Base-by-base conservation (phyloP, 495 filamentous ascomycete species). In the Amniculicola lignicola region DNA sequence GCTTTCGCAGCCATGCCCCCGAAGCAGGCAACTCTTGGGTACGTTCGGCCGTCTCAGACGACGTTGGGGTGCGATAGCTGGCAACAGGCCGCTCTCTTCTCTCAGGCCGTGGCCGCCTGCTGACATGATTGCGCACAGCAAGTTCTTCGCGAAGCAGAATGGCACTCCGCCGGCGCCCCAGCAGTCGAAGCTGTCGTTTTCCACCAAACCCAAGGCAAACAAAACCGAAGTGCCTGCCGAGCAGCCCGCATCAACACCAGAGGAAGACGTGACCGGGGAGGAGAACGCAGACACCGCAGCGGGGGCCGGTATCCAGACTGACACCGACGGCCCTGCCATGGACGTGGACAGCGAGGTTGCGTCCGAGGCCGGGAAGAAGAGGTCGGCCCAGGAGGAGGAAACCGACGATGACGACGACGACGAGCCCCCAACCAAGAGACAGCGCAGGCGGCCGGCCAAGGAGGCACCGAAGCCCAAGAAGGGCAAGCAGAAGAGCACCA, bases 11-110 rank as follows among this genome's bases (percentile, higher is more conserved):
- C 48, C 36, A 69, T 69, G 68, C 42, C 66, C 12, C 65, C 66
- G 12, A 95, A 90, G 68, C 92, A 97, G 77, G 82, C 87, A 64
- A 96, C 90, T 33, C 71, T 97, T 67, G 89, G 89, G 92, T 97
- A 96, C 76, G 92, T 94, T 39, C 84, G 79, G 69, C 76, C 84
- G 51, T 77, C 81, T 47, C 90, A 96, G 74, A 79, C 81, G 63
- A 94, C 87, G 51, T 74, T 95, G 68, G 82, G 88, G 91, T 94
- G 81, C 76, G 88, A 84, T 46, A 25, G 11, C 31, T 31, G 46
- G 25, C 41, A 23, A 22, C 7, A 40, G 58, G 49, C 49, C 35
- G 6, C 1, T 1, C 15, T 23, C 3, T 36, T 23, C 28, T 14
- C 19, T 38, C 25, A 36, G 2, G 6, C 15, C 15, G n/a, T 21